A percentile compares a stretch with the other conserved stretches of the same genome.
Conservation (phyloP, 345 rosid genomes). For the Boechera retrofracta region DNA sequence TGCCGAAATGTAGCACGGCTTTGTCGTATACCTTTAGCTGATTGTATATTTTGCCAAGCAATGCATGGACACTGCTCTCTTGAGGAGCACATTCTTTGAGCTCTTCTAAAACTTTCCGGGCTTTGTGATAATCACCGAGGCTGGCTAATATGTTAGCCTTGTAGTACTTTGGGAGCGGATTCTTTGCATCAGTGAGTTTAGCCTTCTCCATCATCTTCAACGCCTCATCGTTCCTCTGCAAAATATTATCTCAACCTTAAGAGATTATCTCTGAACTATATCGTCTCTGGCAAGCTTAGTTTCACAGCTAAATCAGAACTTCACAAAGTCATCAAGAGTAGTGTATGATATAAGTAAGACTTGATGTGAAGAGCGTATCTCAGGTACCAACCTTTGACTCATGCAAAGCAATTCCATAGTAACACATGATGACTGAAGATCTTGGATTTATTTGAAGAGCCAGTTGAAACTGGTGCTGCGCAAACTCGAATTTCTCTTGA, state of each 20-base stretch:
- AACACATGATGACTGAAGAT: conserved; percentile 91
- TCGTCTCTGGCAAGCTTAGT: conserved; percentile 3
- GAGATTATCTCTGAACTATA: background rate
- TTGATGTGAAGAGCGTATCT: conserved; percentile 1
- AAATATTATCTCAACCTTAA: conserved; percentile 21
- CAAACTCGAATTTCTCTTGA: conserved; percentile 84
- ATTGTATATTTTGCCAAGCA: conserved; percentile 83
- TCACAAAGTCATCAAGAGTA: conserved; percentile 23
- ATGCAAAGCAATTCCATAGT: conserved; percentile 86
- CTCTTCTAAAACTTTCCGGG: conserved; percentile 78
- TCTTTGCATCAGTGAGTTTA: conserved; percentile 68
- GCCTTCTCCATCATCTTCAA: conserved; percentile 86
- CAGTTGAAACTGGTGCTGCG: conserved; percentile 83
- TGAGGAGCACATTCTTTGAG: conserved; percentile 76
- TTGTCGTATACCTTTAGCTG: conserved; percentile 60
- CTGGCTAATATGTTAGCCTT: conserved; percentile 76
- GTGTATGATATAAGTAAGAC: conserved; percentile 10
- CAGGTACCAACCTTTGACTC: conserved; percentile 61
- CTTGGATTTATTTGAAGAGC: conserved; percentile 77
- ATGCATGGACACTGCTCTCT: conserved; percentile 79
- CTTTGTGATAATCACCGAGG: conserved; percentile 68
- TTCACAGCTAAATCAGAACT: conserved; percentile 16
- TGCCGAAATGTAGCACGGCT: conserved; percentile 87
- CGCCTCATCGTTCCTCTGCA: conserved; percentile 84
- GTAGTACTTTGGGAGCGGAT: conserved; percentile 90